Percentiles rank a stretch among this genome's conserved stretches.
Conservation (phyloP, 208 protist species). For the Leishmania lainsoni region DNA sequence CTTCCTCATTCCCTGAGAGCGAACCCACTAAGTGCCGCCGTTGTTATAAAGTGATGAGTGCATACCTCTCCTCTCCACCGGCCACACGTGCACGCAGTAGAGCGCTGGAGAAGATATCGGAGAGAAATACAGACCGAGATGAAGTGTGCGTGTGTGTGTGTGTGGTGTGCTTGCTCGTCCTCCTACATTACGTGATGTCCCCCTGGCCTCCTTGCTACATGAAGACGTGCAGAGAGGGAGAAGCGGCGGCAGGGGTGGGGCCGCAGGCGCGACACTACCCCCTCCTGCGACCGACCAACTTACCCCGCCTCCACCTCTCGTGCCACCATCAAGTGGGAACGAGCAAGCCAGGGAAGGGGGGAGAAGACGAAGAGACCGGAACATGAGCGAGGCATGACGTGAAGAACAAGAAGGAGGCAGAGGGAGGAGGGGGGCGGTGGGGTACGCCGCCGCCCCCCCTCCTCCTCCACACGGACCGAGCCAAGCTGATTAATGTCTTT, state of each 20-base stretch:
- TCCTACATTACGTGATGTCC: not conserved
- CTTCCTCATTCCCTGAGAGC: not conserved
- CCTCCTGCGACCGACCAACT: not conserved
- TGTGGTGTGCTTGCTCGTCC: not conserved
- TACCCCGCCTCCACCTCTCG: not conserved
- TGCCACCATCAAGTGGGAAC: not conserved
- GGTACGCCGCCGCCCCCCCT: too few relatives aligned
- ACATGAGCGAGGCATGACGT: not conserved
- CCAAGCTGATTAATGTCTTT: not conserved
- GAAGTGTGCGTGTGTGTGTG: not conserved
- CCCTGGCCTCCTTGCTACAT: not conserved
- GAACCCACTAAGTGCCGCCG: not conserved
- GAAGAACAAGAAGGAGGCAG: not conserved
- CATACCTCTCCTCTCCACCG: not conserved
- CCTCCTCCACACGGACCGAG: not conserved
- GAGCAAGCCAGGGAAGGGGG: conserved; percentile 5
- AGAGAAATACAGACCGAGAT: not conserved
- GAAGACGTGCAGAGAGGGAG: not conserved
- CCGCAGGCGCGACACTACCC: not conserved
- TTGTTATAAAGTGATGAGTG: not conserved
- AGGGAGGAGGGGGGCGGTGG: not conserved
- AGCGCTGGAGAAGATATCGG: not conserved
- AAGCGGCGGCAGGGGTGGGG: not conserved
- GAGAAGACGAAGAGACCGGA: conserved; percentile 12
- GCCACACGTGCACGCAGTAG: not conserved